These are phyloP conservation scores for Puccinellia tenuiflora DNA, from an alignment of 176 grass and related monocot species.

Conservation along the genomic window DNA sequence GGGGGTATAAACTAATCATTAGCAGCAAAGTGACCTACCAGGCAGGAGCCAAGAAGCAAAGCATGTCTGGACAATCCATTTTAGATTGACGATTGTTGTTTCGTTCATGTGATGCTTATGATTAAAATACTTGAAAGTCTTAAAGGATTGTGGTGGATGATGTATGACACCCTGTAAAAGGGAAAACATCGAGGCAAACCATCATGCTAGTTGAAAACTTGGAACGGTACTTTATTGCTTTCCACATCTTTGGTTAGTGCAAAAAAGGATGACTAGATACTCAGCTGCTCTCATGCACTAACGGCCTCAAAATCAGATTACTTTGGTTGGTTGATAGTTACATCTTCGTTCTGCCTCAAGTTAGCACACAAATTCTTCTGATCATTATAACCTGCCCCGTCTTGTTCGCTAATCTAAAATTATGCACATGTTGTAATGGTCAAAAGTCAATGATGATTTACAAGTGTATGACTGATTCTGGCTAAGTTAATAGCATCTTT, in stretches of 20 bases:
- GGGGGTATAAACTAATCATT: not conserved
- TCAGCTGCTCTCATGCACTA: slow-evolving; percentile 32
- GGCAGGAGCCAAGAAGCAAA: slow-evolving; percentile 11
- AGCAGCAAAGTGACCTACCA: slow-evolving; percentile 2
- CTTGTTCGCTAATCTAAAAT: slow-evolving; percentile 18
- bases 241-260: slow-evolving; percentile 3
- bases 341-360: slow-evolving; percentile 2
- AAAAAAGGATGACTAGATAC: not conserved
- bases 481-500: not conserved
- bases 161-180: slow-evolving; percentile 37
- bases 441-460: slow-evolving; percentile 22
- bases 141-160: slow-evolving; percentile 13
- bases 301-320: slow-evolving; percentile 13
- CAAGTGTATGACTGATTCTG: slow-evolving; percentile 14
- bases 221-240: slow-evolving; percentile 20
- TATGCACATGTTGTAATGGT: slow-evolving; percentile 21
- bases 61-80: slow-evolving; percentile 4
- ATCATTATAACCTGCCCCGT: not conserved
- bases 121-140: slow-evolving; percentile 23
- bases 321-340: not conserved
- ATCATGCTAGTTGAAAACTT: slow-evolving; percentile 27
- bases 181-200: not conserved
- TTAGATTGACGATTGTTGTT: slow-evolving; percentile 31
- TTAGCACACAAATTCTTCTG: slow-evolving; percentile 5
- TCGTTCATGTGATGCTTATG: slow-evolving; percentile 26